Percentiles rank a stretch among this genome's conserved stretches.
phyloP scores from a whole-genome alignment of 805 yeast species.

The Torulaspora quercuum region DNA sequence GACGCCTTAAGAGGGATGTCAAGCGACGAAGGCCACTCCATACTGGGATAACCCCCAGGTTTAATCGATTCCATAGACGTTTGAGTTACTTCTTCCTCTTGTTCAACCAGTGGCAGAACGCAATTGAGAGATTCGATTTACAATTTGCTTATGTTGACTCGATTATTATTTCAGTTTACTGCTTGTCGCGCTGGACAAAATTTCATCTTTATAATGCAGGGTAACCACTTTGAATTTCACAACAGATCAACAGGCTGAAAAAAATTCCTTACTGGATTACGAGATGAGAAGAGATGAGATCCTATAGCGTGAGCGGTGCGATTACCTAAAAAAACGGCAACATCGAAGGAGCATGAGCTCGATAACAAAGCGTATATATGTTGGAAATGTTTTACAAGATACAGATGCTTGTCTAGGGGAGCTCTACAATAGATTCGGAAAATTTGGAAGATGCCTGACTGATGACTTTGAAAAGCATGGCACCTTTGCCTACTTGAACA shows the following conservation, averaged over 20 bases:
- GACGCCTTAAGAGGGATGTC: conserved; percentile 71
- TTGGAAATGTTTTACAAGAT: conserved; percentile 31
- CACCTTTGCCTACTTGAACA: conserved; percentile 63
- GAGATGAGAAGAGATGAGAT: conserved; percentile 14
- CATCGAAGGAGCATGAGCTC: conserved; percentile 3
- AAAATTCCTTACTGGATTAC: no score
- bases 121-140: no score
- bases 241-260: no score
- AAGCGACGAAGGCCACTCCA: conserved; percentile 35
- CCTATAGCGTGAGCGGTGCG: background rate
- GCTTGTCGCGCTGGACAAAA: conserved; percentile 5
- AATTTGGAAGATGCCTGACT: conserved; percentile 56
- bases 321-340: no score
- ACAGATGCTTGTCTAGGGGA: conserved; percentile 36
- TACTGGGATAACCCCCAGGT: conserved; percentile 26
- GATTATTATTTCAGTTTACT: background rate
- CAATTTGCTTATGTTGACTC: background rate
- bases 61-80: conserved; percentile 13
- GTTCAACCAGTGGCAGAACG: no score
- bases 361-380: conserved; percentile 29
- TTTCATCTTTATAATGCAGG: conserved; percentile 2
- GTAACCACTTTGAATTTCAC: conserved; percentile 6
- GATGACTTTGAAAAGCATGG: conserved; percentile 49
- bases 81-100: no score
- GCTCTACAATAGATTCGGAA: conserved; percentile 53